Evolutionary conservation across 2,329 filamentous ascomycete genomes (phyloP), one percentile per base, ranked within the genome.

Genomic region (Chalaropsis ovoidea): DNA sequence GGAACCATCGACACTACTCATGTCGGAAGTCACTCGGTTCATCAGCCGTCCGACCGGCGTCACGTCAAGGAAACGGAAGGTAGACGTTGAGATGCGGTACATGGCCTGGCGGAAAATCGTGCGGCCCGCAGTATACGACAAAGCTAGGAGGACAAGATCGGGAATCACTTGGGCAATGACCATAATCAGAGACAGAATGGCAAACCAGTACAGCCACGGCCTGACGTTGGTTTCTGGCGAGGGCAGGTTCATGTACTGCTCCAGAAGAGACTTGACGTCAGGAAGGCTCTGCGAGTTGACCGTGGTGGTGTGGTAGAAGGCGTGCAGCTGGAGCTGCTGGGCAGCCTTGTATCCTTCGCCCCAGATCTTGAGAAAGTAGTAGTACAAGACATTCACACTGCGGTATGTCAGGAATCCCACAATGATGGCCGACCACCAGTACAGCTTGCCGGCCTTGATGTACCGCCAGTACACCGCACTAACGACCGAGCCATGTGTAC

Each of bases 21-120:
- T 94, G 71, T 96, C 91, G 1, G 89, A 90, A 0, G 91, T 95
- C 68, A 96, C 80, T 7, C 92, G 84, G 73, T 96, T 96, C 89
- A 96, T 96, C 68, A 96, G 78, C 60, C 92, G 84, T 0, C 92
- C 92, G 0, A 95, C 86, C 0, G 92, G 92, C 0, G 92, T 96
- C 3, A 90, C 85, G 72, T 96, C 92, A 76, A 95, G 94, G 74
- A 92, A 96, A 0, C 90, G 85, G 76, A 96, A 95, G 0, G 87
- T 92, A 0, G 91, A 89, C 70, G 85, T 83, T 72, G 87, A 87
- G 62, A 96, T 89, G 63, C 82, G 83, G 1, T 81, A 77, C 75
- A 96, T 84, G 22, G 90, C 88, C 47, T 84, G 80, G 68, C 78
- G 79, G 75, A 96, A 96, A 62, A 96, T 82, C 6, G 79, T 77